Evolutionary conservation across 192 early-diverging fungal genomes (phyloP).

Genomic region (Coemansia sp.): DNA sequence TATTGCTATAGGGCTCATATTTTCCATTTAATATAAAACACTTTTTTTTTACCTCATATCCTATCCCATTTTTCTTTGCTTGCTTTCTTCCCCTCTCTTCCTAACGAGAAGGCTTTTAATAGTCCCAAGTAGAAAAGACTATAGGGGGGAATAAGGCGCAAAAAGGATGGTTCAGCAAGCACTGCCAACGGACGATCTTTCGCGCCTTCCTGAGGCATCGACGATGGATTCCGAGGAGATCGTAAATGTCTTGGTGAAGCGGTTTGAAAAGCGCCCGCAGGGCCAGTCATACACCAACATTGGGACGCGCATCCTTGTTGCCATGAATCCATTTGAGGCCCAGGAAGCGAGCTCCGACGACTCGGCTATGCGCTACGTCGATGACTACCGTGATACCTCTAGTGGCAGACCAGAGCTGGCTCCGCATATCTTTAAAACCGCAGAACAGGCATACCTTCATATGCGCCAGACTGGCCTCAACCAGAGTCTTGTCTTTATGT

Average conservation of each 20-base stretch:
- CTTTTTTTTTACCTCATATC: neutral
- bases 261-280: conserved; percentile 49
- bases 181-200: conserved; percentile 43
- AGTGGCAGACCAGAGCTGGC: conserved; percentile 42
- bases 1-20: no score
- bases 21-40: neutral
- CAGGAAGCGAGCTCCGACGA: conserved; percentile 60
- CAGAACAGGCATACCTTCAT: conserved; percentile 72
- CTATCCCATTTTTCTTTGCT: neutral
- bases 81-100: neutral
- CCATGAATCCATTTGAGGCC: conserved; percentile 67
- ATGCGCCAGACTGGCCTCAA: conserved; percentile 72
- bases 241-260: conserved; percentile 46
- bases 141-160: neutral
- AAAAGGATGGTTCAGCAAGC: conserved; percentile 23
- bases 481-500: conserved; percentile 67
- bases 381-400: conserved; percentile 68
- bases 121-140: neutral
- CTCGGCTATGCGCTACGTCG: conserved; percentile 70
- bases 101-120: neutral
- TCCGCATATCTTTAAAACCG: conserved; percentile 72
- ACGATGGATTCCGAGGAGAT: conserved; percentile 48
- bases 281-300: conserved; percentile 69
- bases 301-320: conserved; percentile 67
- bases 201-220: conserved; percentile 42